Percentiles rank a stretch among this genome's conserved stretches.
Evolutionary conservation across 148 eudicot species (phyloP).

Genomic region (Nyssa sinensis): DNA sequence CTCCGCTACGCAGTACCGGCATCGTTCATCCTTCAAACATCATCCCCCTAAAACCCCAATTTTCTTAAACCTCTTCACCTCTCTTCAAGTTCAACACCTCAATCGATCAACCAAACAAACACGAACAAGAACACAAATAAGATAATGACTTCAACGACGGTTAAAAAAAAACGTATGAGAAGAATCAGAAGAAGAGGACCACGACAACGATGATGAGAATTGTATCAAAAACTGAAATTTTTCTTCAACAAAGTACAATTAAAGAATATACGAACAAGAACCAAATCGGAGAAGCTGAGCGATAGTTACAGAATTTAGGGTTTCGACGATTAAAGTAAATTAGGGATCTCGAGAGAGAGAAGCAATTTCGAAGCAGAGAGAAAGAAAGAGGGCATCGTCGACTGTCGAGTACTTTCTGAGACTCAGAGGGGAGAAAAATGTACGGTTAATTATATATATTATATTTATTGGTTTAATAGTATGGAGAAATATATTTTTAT

Average conservation of each 20-base stretch:
- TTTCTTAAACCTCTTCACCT: too few species aligned
- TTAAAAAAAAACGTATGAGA: neutral
- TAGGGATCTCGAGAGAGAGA: constrained; percentile 2
- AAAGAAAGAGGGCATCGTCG: too few species aligned
- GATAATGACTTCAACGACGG: neutral
- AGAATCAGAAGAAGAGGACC: neutral
- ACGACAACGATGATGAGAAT: too few species aligned
- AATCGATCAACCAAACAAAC: neutral
- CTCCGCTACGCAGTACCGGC: constrained; percentile 63
- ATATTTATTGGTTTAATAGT: too few species aligned
- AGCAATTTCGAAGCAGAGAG: neutral
- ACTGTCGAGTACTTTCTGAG: constrained; percentile 12
- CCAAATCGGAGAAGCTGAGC: neutral
- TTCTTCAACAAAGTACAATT: neutral
- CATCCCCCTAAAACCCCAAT: constrained; percentile 28
- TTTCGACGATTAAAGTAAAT: neutral
- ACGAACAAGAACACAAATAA: neutral
- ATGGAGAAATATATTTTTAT: too few species aligned
- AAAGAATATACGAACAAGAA: neutral
- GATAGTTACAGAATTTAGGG: neutral
- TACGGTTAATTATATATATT: too few species aligned
- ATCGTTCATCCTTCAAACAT: constrained; percentile 54
- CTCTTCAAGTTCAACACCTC: too few species aligned
- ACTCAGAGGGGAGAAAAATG: constrained; percentile 1
- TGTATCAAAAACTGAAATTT: neutral